Base-by-base conservation (phyloP, 192 early-diverging fungal genomes). In the Entomortierella lignicola region DNA sequence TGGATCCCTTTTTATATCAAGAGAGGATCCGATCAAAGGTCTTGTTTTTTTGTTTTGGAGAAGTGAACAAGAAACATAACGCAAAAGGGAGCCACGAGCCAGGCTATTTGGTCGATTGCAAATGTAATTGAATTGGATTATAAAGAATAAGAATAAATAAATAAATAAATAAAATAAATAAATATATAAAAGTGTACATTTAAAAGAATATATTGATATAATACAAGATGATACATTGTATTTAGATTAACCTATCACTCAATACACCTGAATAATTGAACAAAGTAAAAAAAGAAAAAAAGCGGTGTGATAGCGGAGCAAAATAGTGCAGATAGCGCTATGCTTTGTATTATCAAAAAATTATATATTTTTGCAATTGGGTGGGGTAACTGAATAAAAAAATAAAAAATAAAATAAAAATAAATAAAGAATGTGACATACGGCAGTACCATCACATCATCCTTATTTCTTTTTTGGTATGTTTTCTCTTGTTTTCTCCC, bases 1-100 rank as follows among this genome's bases (percentile, higher is more conserved):
- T 47, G 44, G 44, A 18, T 27, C 39, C 31, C 66, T 57, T 69
- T 69, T 53, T 69, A 69, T 69, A 60, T 48, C 50, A 50, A 34
- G 39, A 42, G n/a, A n/a, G 21, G 34, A 54, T 55, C 37, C 51
- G 26, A 51, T 58, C 44, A 51, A 51, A 11, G 12, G 20, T 37
- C 2, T 30, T 23, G 34, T 43, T 20, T 63, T 48, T 51, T 11
- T 51, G 27, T 51, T 26, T 23, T 48, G 43, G 10, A 5, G n/a
- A 61, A 48, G 27, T 8, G n/a, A 31, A 29, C 25, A 5, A 0
- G 23, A n/a, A n/a, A n/a, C n/a, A n/a, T n/a, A n/a, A n/a, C n/a
- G n/a, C n/a, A 18, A 0, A 7, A 32, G 27, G 2, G 34, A 64
- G 44, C 31, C 57, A 60, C 41, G 57, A 60, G 57, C 57, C 57